These are phyloP conservation scores for Stachybotrys chlorohalonatus DNA, from an alignment of 2,329 filamentous ascomycete genomes.

Conservation along the genomic window DNA sequence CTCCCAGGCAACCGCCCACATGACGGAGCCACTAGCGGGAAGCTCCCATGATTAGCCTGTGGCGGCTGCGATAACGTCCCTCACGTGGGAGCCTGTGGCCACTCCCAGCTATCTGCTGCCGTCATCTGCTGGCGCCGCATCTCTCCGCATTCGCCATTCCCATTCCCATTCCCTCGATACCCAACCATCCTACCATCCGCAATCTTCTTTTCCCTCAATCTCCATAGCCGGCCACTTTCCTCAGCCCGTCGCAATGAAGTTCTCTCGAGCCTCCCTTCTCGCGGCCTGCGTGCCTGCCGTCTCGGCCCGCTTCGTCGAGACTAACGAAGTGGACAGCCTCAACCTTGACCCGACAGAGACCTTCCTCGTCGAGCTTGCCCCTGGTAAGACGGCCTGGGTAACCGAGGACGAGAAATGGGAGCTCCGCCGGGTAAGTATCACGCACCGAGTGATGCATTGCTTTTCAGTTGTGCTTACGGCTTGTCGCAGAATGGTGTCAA, in stretches of 20 bases:
- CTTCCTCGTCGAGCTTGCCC: conserved; percentile 76
- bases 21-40: neutral
- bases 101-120: neutral
- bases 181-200: neutral
- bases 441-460: neutral
- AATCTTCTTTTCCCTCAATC: neutral
- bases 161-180: neutral
- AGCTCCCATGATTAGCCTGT: neutral
- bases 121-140: neutral
- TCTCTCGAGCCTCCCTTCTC: conserved; percentile 41
- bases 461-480: conserved; percentile 2
- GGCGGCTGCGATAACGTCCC: neutral
- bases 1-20: neutral
- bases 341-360: conserved; percentile 30
- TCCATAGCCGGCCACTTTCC: conserved; percentile 1
- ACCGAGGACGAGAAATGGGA: conserved; percentile 95
- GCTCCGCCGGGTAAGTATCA: conserved; percentile 60
- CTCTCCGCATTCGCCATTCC: neutral
- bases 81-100: neutral
- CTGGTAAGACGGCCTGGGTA: conserved; percentile 75
- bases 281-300: conserved; percentile 45
- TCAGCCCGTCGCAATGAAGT: conserved; percentile 34
- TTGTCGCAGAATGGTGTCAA: conserved; percentile 61
- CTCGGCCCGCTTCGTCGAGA: conserved; percentile 48
- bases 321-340: conserved; percentile 40